Conservation (phyloP, 768 basidiomycete genomes). For the Lentinula raphanica region DNA sequence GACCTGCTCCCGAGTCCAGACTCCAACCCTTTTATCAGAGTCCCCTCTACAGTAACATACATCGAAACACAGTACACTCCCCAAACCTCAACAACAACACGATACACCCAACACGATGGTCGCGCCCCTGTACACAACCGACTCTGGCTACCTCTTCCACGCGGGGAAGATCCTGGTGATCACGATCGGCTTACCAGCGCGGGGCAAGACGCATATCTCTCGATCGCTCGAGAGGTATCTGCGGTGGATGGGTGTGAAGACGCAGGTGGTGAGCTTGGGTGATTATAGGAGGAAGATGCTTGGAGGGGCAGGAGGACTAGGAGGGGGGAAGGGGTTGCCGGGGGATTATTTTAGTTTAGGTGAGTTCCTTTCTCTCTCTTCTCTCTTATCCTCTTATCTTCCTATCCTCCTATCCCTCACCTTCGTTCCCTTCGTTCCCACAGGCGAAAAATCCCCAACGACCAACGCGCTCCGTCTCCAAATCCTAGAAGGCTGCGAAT, state of each 20-base stretch:
- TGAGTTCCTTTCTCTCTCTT: slow-evolving; percentile 23
- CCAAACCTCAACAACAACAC: too few relatives aligned
- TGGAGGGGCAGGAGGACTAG: slow-evolving; percentile 83
- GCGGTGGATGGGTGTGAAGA: slow-evolving; percentile 97
- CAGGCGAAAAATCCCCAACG: slow-evolving; percentile 75
- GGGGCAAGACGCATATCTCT: slow-evolving; percentile 96
- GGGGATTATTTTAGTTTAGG: slow-evolving; percentile 89
- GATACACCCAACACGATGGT: too few relatives aligned
- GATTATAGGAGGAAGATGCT: slow-evolving; percentile 90
- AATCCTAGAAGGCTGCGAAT: slow-evolving; percentile 81
- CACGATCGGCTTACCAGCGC: slow-evolving; percentile 89
- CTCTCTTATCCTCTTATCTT: too few relatives aligned
- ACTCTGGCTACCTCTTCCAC: slow-evolving; percentile 79
- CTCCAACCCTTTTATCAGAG: too few relatives aligned
- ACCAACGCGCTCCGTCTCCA: slow-evolving; percentile 72
- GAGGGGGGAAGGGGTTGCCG: slow-evolving; percentile 83
- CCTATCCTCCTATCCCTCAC: too few relatives aligned
- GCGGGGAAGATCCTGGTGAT: slow-evolving; percentile 94
- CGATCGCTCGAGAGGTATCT: slow-evolving; percentile 95
- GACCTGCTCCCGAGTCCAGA: too few relatives aligned
- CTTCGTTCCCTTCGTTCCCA: too few relatives aligned
- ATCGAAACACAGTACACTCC: too few relatives aligned
- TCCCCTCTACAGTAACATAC: too few relatives aligned
- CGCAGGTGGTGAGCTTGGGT: slow-evolving; percentile 89
- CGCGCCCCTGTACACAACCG: slow-evolving; percentile 94